Percentiles rank a stretch among this genome's conserved stretches.
phyloP scores from a whole-genome alignment of 257 asterid genomes.

The Nicotiana paniculata region DNA sequence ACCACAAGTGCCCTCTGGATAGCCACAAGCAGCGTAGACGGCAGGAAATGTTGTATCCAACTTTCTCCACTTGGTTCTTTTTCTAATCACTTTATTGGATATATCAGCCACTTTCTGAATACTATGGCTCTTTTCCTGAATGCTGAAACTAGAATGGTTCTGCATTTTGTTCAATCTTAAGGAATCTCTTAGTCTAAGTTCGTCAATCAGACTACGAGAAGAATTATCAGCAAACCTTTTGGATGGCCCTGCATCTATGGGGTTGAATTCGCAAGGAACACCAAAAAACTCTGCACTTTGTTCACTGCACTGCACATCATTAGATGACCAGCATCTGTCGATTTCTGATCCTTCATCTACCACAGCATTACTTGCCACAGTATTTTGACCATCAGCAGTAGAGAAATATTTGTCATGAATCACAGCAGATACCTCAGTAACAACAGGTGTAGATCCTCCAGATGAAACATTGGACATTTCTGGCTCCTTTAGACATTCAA shows the following conservation, averaged over 20 bases:
- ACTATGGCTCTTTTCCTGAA: constrained; percentile 23
- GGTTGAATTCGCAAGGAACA: constrained; percentile 25
- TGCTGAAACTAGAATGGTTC: constrained; percentile 25
- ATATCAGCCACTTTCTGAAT: constrained; percentile 22
- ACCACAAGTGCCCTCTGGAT: constrained; percentile 21
- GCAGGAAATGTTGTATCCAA: constrained; percentile 26
- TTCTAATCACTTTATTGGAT: constrained; percentile 28
- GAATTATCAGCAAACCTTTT: constrained; percentile 21
- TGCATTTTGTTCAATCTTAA: constrained; percentile 17
- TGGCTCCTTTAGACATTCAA: constrained; percentile 28
- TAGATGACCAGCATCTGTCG: constrained; percentile 45
- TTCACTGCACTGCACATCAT: constrained; percentile 37
- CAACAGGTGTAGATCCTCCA: constrained; percentile 48
- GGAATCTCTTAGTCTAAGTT: constrained; percentile 31
- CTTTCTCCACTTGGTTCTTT: constrained; percentile 35
- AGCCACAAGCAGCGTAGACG: constrained; percentile 18
- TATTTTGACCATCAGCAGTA: constrained; percentile 25
- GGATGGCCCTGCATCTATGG: constrained; percentile 24
- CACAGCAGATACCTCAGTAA: constrained; percentile 36
- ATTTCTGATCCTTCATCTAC: constrained; percentile 49
- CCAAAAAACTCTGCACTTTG: constrained; percentile 27
- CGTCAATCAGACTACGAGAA: constrained; percentile 37
- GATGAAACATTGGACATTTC: constrained; percentile 44
- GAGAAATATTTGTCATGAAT: constrained; percentile 34
- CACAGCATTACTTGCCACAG: constrained; percentile 21